Conservation (phyloP, 257 asterid genomes). For the Cordia subcordata region DNA sequence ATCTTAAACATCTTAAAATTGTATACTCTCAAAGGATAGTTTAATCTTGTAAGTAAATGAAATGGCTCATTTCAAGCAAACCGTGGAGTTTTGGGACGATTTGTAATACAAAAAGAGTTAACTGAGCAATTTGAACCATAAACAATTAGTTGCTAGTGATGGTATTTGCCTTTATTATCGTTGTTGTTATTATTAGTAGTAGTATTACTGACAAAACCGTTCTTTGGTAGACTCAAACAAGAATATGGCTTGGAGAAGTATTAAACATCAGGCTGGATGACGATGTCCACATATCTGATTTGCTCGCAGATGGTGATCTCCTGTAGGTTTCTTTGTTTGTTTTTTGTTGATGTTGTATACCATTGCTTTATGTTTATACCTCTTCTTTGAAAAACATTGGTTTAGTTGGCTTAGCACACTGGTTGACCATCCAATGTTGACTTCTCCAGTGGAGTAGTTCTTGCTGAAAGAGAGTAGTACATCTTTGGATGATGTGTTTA, state of each 20-base stretch:
- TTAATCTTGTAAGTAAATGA: too few species aligned
- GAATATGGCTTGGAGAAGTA: slow-evolving; percentile 83
- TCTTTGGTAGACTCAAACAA: slow-evolving; percentile 58
- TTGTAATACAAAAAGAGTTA: too few species aligned
- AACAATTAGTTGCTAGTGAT: too few species aligned
- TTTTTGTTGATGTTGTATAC: neutral
- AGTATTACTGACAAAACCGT: neutral
- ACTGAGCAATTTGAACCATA: too few species aligned
- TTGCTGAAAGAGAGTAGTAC: too few species aligned
- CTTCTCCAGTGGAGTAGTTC: too few species aligned
- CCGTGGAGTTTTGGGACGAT: too few species aligned
- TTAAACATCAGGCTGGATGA: slow-evolving; percentile 55
- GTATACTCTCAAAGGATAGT: too few species aligned
- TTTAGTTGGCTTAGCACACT: neutral
- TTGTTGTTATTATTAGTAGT: neutral
- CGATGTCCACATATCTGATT: slow-evolving; percentile 59
- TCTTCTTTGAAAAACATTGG: neutral
- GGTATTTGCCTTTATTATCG: neutral
- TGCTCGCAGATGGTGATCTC: slow-evolving; percentile 90
- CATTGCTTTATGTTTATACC: neutral
- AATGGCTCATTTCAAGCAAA: too few species aligned
- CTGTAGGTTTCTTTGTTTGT: slow-evolving; percentile 44
- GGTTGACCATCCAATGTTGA: too few species aligned
- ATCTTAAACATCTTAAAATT: too few species aligned
- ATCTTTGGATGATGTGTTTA: too few species aligned